Conservation (phyloP, 2,329 filamentous ascomycete species). For the Furcasterigmium furcatum region DNA sequence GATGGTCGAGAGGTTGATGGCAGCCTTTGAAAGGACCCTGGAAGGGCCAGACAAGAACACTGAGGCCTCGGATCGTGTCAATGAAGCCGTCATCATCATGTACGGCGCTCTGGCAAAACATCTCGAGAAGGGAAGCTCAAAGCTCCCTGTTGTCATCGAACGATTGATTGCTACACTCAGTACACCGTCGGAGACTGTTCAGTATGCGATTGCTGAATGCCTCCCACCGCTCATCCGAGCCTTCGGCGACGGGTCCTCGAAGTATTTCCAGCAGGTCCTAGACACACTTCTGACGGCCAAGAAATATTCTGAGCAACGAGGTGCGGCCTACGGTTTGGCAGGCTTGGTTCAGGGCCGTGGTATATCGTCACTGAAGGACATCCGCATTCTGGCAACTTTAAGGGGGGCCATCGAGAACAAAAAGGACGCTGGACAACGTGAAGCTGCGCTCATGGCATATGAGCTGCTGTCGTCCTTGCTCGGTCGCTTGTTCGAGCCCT, state of each 20-base stretch:
- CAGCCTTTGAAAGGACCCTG: constrained; percentile 84
- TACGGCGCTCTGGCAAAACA: constrained; percentile 93
- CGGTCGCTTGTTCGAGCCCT: constrained; percentile 89
- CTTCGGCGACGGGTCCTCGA: constrained; percentile 71
- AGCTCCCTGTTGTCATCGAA: constrained; percentile 84
- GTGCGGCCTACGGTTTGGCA: constrained; percentile 90
- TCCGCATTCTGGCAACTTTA: constrained; percentile 79
- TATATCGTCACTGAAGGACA: constrained; percentile 76
- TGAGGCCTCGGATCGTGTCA: constrained; percentile 81
- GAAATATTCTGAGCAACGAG: constrained; percentile 88
- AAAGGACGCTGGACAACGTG: constrained; percentile 84
- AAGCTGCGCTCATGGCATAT: constrained; percentile 85
- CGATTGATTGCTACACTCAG: constrained; percentile 82
- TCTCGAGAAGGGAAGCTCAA: constrained; percentile 77
- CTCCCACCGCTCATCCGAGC: constrained; percentile 85
- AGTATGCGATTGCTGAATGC: constrained; percentile 94
- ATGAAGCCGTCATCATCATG: constrained; percentile 95
- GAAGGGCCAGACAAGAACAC: constrained; percentile 80
- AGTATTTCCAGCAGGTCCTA: constrained; percentile 78
- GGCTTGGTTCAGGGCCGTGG: constrained; percentile 89
- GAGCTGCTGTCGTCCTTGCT: constrained; percentile 86
- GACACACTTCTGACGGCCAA: constrained; percentile 83
- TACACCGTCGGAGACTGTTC: constrained; percentile 93
- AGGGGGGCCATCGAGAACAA: constrained; percentile 89
- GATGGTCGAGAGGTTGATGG: constrained; percentile 87